A percentile compares a stretch with the other conserved stretches of the same genome.
phyloP scores from a whole-genome alignment of 2,329 filamentous ascomycete genomes.

The Aspergillus pseudoterreus region DNA sequence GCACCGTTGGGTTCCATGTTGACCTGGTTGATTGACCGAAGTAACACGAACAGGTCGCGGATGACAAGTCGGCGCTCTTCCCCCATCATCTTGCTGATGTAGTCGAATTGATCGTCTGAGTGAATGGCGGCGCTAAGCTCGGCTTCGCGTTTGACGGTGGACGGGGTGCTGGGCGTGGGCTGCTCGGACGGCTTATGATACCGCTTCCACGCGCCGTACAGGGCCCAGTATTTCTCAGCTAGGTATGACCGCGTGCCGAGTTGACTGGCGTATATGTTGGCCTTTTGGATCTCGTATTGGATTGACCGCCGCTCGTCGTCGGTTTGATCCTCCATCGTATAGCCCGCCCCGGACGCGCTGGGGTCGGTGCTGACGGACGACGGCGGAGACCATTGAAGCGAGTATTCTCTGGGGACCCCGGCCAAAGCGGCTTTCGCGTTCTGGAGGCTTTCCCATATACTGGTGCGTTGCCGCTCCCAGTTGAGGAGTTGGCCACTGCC shows the following conservation, averaged over 20 bases:
- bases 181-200: constrained; percentile 19
- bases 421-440: constrained; percentile 67
- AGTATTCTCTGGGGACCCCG: constrained; percentile 65
- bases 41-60: constrained; percentile 69
- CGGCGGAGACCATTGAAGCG: constrained; percentile 44
- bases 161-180: constrained; percentile 9
- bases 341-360: constrained; percentile 47
- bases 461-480: constrained; percentile 71
- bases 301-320: constrained; percentile 39
- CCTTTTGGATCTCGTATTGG: constrained; percentile 87
- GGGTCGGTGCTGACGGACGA: constrained; percentile 23
- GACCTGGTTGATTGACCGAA: constrained; percentile 74
- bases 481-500: constrained; percentile 72
- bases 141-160: constrained; percentile 17
- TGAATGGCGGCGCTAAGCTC: constrained; percentile 15
- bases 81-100: constrained; percentile 62
- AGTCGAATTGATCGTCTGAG: constrained; percentile 41
- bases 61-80: constrained; percentile 78
- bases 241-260: constrained; percentile 78
- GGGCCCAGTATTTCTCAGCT: constrained; percentile 79
- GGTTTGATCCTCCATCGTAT: constrained; percentile 37
- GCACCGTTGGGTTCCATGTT: constrained; percentile 74
- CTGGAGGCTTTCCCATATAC: constrained; percentile 67
- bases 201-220: constrained; percentile 61
- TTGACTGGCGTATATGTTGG: constrained; percentile 81